These are phyloP conservation scores for Xylariomycetidae sp. DNA, from an alignment of 2,329 filamentous ascomycete genomes.

Conservation along the genomic window DNA sequence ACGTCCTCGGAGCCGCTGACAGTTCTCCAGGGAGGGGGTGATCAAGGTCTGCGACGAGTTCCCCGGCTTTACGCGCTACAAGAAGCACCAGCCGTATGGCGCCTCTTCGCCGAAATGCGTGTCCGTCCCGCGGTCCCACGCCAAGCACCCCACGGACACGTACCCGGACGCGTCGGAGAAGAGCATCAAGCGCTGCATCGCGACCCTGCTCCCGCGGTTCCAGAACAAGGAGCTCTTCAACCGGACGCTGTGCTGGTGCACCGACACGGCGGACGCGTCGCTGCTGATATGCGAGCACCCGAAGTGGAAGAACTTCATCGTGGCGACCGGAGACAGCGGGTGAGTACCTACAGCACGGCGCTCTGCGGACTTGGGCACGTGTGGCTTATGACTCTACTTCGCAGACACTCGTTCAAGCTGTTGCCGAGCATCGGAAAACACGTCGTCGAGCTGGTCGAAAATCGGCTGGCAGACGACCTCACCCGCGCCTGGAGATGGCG, in stretches of 20 bases:
- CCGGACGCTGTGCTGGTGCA: conserved; percentile 29
- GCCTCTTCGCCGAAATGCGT: conserved; percentile 20
- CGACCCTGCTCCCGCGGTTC: conserved; percentile 26
- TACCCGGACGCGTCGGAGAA: conserved; percentile 29
- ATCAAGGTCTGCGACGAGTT: conserved; percentile 34
- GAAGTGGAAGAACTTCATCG: conserved; percentile 36
- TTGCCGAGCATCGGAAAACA: conserved; percentile 40
- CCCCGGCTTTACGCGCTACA: conserved; percentile 32
- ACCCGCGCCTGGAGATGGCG: conserved; percentile 38
- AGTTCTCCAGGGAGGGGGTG: conserved; percentile 19
- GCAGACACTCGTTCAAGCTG: conserved; percentile 39
- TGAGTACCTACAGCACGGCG: too few relatives aligned
- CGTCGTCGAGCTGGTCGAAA: conserved; percentile 39
- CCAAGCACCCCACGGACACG: conserved; percentile 30
- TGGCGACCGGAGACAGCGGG: conserved; percentile 42
- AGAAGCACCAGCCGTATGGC: conserved; percentile 28
- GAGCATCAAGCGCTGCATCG: conserved; percentile 23
- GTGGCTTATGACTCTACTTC: too few relatives aligned
- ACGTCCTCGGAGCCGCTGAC: too few relatives aligned
- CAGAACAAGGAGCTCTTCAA: conserved; percentile 24
- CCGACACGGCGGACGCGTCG: conserved; percentile 28
- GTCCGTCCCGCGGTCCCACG: conserved; percentile 31
- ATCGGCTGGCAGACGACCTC: conserved; percentile 31
- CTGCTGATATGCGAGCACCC: conserved; percentile 31
- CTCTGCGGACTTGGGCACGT: too few relatives aligned